Evolutionary conservation across 2,329 filamentous ascomycete genomes (phyloP).

Genomic region (Malbranchea cinnamomea): DNA sequence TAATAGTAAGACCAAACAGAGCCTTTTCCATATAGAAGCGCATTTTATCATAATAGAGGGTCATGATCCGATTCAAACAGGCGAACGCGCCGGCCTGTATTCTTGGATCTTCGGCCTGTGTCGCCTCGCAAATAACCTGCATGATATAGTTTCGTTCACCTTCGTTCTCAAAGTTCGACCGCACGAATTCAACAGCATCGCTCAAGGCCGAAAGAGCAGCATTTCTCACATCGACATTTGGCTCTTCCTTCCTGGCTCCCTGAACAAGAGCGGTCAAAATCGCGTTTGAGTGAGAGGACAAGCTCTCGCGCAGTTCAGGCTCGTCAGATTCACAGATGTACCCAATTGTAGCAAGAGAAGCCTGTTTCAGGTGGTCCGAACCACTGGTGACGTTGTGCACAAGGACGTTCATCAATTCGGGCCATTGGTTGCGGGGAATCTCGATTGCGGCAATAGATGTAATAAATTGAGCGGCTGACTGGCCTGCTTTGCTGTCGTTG

Average conservation of each 20-base stretch:
- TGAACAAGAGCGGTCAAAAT: constrained; percentile 97
- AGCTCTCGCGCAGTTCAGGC: constrained; percentile 61
- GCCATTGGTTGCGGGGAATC: constrained; percentile 84
- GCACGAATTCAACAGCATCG: constrained; percentile 93
- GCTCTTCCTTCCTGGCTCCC: constrained; percentile 90
- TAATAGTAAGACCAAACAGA: constrained; percentile 88
- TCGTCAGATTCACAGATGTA: constrained; percentile 98
- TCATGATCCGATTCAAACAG: constrained; percentile 97
- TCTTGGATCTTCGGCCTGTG: constrained; percentile 75
- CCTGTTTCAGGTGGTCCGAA: constrained; percentile 77
- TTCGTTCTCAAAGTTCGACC: constrained; percentile 97
- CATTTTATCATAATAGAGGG: constrained; percentile 98
- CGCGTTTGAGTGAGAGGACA: constrained; percentile 83
- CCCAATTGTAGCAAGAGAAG: constrained; percentile 88
- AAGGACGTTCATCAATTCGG: constrained; percentile 72
- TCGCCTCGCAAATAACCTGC: constrained; percentile 99
- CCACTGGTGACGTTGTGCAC: constrained; percentile 89
- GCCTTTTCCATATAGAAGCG: constrained; percentile 99
- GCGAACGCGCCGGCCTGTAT: constrained; percentile 95
- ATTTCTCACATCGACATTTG: constrained; percentile 76
- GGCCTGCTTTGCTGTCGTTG: constrained; percentile 65
- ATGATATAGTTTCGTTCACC: constrained; percentile 99
- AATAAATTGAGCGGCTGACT: constrained; percentile 86
- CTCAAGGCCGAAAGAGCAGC: constrained; percentile 88
- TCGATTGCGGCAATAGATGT: constrained; percentile 91